Percentiles rank a stretch among this genome's conserved stretches.
phyloP scores from a whole-genome alignment of 1,284 basidiomycete genomes.

The Thecaphora frezii region DNA sequence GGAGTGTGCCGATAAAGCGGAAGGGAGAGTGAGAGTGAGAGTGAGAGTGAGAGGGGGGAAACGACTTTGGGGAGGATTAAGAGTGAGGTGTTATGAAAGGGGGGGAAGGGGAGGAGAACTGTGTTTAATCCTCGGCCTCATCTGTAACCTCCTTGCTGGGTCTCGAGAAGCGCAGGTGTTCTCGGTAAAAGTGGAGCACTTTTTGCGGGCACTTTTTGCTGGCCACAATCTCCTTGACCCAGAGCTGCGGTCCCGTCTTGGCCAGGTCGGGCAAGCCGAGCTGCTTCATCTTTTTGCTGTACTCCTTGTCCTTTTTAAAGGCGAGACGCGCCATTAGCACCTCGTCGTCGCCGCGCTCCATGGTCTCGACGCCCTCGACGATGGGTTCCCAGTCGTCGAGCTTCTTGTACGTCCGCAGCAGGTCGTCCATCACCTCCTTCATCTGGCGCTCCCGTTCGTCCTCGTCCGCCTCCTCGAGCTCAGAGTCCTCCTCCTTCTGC shows the following conservation, averaged over 20 bases:
- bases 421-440: not conserved
- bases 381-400: constrained; percentile 19
- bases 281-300: constrained; percentile 8
- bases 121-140: not conserved
- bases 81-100: too few relatives aligned
- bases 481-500: constrained; percentile 1
- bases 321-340: constrained; percentile 20
- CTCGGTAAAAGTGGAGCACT: constrained; percentile 37
- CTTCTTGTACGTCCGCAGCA: constrained; percentile 11
- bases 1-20: too few relatives aligned
- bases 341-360: constrained; percentile 23
- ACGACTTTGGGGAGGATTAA: too few relatives aligned
- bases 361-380: constrained; percentile 20
- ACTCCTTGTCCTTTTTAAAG: constrained; percentile 8
- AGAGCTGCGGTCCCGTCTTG: constrained; percentile 13
- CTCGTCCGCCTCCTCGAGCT: constrained; percentile 3
- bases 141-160: not conserved
- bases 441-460: not conserved
- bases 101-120: not conserved
- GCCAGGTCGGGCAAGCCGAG: constrained; percentile 4
- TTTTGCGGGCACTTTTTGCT: constrained; percentile 35
- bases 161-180: constrained; percentile 28
- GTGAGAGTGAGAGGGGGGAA: too few relatives aligned
- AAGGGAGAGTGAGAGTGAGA: too few relatives aligned
- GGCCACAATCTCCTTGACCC: constrained; percentile 21